Percentiles rank a stretch among this genome's conserved stretches.
These are phyloP conservation scores for Cajanus cajan DNA, from an alignment of 306 rosid genomes.

Conservation along the genomic window DNA sequence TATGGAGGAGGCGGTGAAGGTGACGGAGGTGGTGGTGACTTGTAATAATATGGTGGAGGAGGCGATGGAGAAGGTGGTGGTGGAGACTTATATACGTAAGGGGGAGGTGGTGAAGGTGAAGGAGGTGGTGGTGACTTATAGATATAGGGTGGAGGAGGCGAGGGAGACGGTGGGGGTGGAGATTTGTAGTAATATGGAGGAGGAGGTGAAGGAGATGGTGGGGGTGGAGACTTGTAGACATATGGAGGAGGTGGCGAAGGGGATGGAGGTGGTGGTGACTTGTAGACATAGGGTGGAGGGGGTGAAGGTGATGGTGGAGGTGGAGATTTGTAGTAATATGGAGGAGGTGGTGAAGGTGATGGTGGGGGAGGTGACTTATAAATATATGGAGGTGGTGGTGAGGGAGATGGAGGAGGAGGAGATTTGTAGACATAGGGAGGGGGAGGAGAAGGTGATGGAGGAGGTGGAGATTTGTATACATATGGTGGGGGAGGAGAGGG, in stretches of 20 bases:
- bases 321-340: background rate
- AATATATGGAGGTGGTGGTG: background rate
- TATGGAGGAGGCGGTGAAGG: conserved; percentile 4
- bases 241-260: background rate
- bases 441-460: background rate
- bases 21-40: background rate
- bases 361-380: background rate
- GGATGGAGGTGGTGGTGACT: background rate
- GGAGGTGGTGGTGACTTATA: conserved; percentile 2
- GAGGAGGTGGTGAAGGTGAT: background rate
- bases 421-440: background rate
- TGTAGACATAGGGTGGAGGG: background rate
- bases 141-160: background rate
- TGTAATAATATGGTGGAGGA: background rate
- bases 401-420: background rate
- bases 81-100: background rate
- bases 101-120: conserved; percentile 10
- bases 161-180: background rate
- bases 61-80: background rate
- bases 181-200: background rate
- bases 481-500: background rate
- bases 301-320: background rate
- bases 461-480: background rate
- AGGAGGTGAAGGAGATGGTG: background rate
- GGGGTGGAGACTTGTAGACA: background rate